Conservation (phyloP, 2,329 filamentous ascomycete species). For the Xylaria sp. region DNA sequence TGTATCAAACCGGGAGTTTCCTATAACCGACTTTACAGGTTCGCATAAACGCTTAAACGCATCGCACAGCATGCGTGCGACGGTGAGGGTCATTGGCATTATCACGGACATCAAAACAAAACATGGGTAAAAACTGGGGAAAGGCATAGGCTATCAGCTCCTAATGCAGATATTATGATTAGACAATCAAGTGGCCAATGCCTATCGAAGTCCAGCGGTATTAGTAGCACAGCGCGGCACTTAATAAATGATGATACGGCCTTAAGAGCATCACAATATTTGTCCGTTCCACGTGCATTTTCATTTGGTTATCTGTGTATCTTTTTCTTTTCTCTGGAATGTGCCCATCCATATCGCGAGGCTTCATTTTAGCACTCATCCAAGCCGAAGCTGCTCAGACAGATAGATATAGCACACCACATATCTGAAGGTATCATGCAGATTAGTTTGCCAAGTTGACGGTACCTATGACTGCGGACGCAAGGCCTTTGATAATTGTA, state of each 20-base stretch:
- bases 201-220: not conserved
- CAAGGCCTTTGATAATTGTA: too few species aligned
- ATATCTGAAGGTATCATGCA: too few species aligned
- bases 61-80: constrained; percentile 12
- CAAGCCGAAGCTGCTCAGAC: too few species aligned
- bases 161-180: constrained; percentile 11
- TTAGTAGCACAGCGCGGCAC: not conserved
- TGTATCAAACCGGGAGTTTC: constrained; percentile 17
- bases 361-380: too few species aligned
- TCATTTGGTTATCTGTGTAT: too few species aligned
- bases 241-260: not conserved
- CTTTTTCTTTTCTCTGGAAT: not conserved
- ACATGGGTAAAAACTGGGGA: constrained; percentile 6
- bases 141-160: constrained; percentile 4
- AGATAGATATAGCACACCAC: too few species aligned
- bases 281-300: not conserved
- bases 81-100: constrained; percentile 14
- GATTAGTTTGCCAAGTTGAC: too few species aligned
- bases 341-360: not conserved
- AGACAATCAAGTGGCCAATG: constrained; percentile 1
- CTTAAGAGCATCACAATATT: constrained; percentile 13
- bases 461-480: too few species aligned
- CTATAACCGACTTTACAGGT: constrained; percentile 12
- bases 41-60: constrained; percentile 9
- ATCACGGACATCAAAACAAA: constrained; percentile 17